phyloP scores from a whole-genome alignment of 1,284 basidiomycete species.

The Meira miltonrushii region DNA sequence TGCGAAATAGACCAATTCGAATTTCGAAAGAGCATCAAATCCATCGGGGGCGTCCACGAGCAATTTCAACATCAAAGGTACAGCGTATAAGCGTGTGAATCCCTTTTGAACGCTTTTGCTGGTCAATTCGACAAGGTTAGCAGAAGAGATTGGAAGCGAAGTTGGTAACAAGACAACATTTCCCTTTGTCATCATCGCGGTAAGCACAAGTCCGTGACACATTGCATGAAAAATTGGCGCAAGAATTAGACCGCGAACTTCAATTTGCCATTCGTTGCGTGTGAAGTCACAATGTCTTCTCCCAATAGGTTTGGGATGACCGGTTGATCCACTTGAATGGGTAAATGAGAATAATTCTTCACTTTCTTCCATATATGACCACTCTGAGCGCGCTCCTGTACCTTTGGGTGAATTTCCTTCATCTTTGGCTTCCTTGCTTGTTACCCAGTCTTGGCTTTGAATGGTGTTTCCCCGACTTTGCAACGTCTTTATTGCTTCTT shows the following conservation, averaged over 20 bases:
- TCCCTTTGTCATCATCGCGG: conserved; percentile 13
- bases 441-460: background rate
- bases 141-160: conserved; percentile 3
- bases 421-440: background rate
- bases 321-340: conserved; percentile 31
- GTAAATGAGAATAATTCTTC: background rate
- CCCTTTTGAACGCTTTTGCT: conserved; percentile 8
- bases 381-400: background rate
- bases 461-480: background rate
- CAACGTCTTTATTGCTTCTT: background rate
- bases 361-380: conserved; percentile 11
- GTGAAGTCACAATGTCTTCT: conserved; percentile 17
- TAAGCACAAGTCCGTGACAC: too few relatives aligned
- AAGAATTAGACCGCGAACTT: conserved; percentile 15
- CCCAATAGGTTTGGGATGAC: conserved; percentile 24
- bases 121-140: conserved; percentile 18
- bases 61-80: conserved; percentile 57
- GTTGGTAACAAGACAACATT: conserved; percentile 13
- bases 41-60: conserved; percentile 60
- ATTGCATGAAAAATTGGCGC: conserved; percentile 22
- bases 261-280: conserved; percentile 17
- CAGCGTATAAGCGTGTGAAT: conserved; percentile 47
- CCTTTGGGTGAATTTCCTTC: background rate
- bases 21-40: conserved; percentile 54
- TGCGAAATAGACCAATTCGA: conserved; percentile 59